Evolutionary conservation across 768 basidiomycete genomes (phyloP).

Genomic region (Leucogyrophana mollusca): DNA sequence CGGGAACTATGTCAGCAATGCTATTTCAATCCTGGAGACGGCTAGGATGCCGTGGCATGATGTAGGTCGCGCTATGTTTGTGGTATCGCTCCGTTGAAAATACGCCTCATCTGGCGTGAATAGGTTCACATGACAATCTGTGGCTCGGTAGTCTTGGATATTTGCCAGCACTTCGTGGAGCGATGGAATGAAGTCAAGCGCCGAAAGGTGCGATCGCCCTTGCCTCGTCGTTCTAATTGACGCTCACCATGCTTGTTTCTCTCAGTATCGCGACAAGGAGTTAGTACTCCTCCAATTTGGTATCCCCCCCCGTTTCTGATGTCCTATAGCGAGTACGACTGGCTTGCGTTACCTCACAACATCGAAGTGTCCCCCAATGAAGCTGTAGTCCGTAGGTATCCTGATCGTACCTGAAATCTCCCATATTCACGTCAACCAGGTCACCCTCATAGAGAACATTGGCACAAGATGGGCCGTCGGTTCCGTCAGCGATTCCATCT

Average conservation of each 20-base stretch:
- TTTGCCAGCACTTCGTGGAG: slow-evolving; percentile 91
- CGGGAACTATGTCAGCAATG: slow-evolving; percentile 69
- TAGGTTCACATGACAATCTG: slow-evolving; percentile 83
- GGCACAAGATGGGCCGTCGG: slow-evolving; percentile 52
- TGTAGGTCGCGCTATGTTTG: slow-evolving; percentile 42
- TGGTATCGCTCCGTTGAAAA: neutral
- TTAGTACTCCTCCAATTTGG: slow-evolving; percentile 28
- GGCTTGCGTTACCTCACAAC: slow-evolving; percentile 82
- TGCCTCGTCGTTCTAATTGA: neutral
- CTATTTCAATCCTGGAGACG: slow-evolving; percentile 63
- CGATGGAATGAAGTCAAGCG: slow-evolving; percentile 90
- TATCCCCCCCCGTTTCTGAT: slow-evolving; percentile 6
- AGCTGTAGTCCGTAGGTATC: slow-evolving; percentile 53
- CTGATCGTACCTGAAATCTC: neutral
- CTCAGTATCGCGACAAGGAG: slow-evolving; percentile 40
- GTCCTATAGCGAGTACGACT: slow-evolving; percentile 45
- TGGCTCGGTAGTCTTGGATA: slow-evolving; percentile 84
- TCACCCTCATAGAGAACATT: slow-evolving; percentile 70
- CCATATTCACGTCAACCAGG: slow-evolving; percentile 21
- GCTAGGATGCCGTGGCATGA: slow-evolving; percentile 96
- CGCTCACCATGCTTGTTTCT: slow-evolving; percentile 16
- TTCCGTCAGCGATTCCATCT: slow-evolving; percentile 70
- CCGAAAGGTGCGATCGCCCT: slow-evolving; percentile 54
- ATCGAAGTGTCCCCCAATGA: slow-evolving; percentile 61
- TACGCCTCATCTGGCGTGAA: slow-evolving; percentile 2